Base-by-base conservation (phyloP, 345 rosid genomes). In the Anacardium occidentale region DNA sequence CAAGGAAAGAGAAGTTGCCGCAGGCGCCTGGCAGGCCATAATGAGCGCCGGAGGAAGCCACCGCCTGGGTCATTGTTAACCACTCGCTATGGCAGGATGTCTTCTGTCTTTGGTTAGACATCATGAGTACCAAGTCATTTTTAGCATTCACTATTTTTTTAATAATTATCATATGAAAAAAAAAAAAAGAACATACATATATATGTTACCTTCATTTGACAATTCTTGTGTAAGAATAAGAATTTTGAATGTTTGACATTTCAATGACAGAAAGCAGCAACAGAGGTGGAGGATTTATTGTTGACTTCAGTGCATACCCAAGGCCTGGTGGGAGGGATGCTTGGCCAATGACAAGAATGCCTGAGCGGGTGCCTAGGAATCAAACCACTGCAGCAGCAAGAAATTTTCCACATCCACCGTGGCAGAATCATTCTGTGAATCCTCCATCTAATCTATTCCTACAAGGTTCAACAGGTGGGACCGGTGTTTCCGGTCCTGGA, bases 1-100 rank as follows among this genome's bases (percentile, higher is more conserved):
- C 88, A 91, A 83, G 96, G 89, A 62, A 95, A 95, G 73, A 79
- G 99, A 53, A 95, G 99, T 70, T 95, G 99, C 68, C 94, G 99
- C 29, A 88, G 96, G 75, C 89, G 97, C 78, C 85, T 95, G 24
- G 98, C 98, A 17, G 97, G 97, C 15, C 99, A 95, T 71, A 95
- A 95, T 21, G 99, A 91, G 79, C 93, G 99, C 12, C 80, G 98
- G 4, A 90, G 99, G 86, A 95, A 95, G 83, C 98, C 94, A 12
- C 90, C 91, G 20, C 81, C 89, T 12, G 89, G 94, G 70, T 86
- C 92, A 13, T 68, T 91, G 62, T 60, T 84, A 50, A 71, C 91
- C 44, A 75, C 93, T 71, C 91, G 87, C 68, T 85, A 83, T 52
- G 81, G 84, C 54, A 77, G 90, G 44, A 74, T 85, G 29, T 69